Base-by-base conservation (phyloP, 257 asterid genomes). In the Paulownia fortunei region DNA sequence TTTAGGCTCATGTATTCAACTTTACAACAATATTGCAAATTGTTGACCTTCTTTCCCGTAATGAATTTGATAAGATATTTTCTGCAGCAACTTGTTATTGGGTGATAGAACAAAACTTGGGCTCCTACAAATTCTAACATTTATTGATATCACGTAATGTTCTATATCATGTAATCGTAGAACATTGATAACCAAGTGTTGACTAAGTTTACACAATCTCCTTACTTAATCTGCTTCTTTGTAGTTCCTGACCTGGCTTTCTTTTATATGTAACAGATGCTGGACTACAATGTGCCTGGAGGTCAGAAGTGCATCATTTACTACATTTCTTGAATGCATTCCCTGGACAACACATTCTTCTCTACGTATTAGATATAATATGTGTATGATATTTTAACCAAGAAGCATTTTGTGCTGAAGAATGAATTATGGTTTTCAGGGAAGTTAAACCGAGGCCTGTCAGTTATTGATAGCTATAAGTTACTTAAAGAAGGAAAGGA, bases 221-320 rank as follows among this genome's bases (percentile, higher is more conserved):
- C 32, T 64, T 68, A 41, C 13, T 58, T 60, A 18, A 46, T 55
- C 68, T 6, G 78, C 32, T 70, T 74, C 61, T 19, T 30, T 65
- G 21, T 79, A 42, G 74, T 63, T 62, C 18, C 84, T 81, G 82
- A 82, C 80, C 64, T 72, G 26, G 26, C 8, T 74, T 81, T 74
- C 59, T 26, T 76, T 72, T 77, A 15, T 84, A 39, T 80, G 79
- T 70, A 73, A 78, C 98, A 94, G 98, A 94, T 94, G 98, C 80
- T 94, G 91, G 97, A 94, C 85, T 94, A 94, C 88, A 94, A 90
- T 86, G 98, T 94, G 37, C 97, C 96, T 68, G 98, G 98, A 92
- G 98, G 98, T 94, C 75, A 78, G 86, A 76, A 46, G 54, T 76
- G 62, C 37, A 36, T 61, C 52, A 19, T 44, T 76, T 69, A 54